Percentiles rank a stretch among this genome's conserved stretches.
Conservation (phyloP, 352 stramenopile genomes). For the Pythium brachiatum region DNA sequence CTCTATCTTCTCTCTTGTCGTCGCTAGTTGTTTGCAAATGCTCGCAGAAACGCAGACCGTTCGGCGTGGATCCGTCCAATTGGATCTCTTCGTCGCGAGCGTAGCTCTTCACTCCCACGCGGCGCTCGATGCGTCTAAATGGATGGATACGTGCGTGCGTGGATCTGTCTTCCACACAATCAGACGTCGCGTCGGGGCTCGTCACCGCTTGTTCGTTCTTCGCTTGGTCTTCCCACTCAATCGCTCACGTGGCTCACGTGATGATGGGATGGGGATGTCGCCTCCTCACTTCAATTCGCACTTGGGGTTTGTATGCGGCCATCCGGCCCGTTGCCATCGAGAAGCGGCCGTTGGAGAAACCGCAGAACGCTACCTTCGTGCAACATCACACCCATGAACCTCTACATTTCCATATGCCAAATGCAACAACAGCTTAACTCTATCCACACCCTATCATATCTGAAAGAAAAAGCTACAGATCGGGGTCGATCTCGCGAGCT, state of each 20-base stretch:
- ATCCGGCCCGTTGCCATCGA: not conserved
- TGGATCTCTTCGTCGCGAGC: not conserved
- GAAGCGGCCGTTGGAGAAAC: constrained; percentile 25
- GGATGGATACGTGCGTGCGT: not conserved
- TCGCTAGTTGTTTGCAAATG: constrained; percentile 7
- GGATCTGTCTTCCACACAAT: not conserved
- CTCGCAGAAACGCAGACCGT: constrained; percentile 1
- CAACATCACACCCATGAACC: constrained; percentile 6
- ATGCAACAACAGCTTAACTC: not conserved
- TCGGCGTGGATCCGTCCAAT: constrained; percentile 1
- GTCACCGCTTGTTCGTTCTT: not conserved
- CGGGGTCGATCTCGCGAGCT: constrained; percentile 46
- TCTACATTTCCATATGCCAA: constrained; percentile 5
- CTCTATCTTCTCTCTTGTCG: constrained; percentile 4
- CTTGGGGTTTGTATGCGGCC: constrained; percentile 24
- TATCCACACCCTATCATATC: constrained; percentile 17
- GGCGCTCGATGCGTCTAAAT: not conserved
- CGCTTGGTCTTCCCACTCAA: not conserved
- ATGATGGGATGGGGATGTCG: constrained; percentile 6
- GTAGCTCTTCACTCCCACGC: constrained; percentile 2
- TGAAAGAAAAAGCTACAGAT: constrained; percentile 42
- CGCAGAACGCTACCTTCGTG: constrained; percentile 28
- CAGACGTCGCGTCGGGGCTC: not conserved
- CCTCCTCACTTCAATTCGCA: constrained; percentile 17
- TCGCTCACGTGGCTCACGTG: not conserved